Percentiles rank a stretch among this genome's conserved stretches.
These are phyloP conservation scores for Ogataea minuta DNA, from an alignment of 805 yeast genomes.

Conservation along the genomic window DNA sequence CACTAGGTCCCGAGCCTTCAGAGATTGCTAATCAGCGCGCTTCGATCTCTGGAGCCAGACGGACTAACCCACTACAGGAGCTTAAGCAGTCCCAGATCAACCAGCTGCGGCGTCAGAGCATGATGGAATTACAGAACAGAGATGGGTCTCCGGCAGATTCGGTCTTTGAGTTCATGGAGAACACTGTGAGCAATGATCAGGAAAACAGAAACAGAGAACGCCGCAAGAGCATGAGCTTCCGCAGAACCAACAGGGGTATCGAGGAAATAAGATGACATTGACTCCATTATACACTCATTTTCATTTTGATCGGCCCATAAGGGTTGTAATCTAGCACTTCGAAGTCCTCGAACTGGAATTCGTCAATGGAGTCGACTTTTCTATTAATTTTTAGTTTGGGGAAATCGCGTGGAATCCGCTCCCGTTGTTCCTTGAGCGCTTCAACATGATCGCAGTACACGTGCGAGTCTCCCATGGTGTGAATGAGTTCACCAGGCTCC, in stretches of 20 bases:
- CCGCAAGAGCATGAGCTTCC: constrained; percentile 12
- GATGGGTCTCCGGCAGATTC: constrained; percentile 11
- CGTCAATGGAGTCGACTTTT: constrained; percentile 72
- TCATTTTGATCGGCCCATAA: constrained; percentile 83
- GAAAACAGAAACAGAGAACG: constrained; percentile 15
- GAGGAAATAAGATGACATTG: constrained; percentile 6
- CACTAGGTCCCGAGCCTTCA: constrained; percentile 21
- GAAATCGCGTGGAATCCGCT: constrained; percentile 72
- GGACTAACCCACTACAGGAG: constrained; percentile 12
- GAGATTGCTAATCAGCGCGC: constrained; percentile 2
- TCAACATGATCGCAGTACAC: constrained; percentile 92
- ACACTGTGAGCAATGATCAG: constrained; percentile 14
- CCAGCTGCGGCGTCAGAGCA: constrained; percentile 10
- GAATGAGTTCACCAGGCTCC: constrained; percentile 94
- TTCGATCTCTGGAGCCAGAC: constrained; percentile 4
- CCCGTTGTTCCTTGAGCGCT: constrained; percentile 77
- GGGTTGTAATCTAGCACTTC: constrained; percentile 79
- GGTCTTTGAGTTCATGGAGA: constrained; percentile 20
- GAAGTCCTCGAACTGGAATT: constrained; percentile 85
- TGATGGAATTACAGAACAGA: constrained; percentile 7
- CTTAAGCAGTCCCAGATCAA: constrained; percentile 12
- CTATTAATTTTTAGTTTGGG: constrained; percentile 76
- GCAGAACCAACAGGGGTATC: constrained; percentile 8
- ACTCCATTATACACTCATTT: constrained; percentile 82
- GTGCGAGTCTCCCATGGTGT: constrained; percentile 96